Evolutionary conservation across 495 filamentous ascomycete genomes (phyloP).

Genomic region (Cladorrhinum samala): DNA sequence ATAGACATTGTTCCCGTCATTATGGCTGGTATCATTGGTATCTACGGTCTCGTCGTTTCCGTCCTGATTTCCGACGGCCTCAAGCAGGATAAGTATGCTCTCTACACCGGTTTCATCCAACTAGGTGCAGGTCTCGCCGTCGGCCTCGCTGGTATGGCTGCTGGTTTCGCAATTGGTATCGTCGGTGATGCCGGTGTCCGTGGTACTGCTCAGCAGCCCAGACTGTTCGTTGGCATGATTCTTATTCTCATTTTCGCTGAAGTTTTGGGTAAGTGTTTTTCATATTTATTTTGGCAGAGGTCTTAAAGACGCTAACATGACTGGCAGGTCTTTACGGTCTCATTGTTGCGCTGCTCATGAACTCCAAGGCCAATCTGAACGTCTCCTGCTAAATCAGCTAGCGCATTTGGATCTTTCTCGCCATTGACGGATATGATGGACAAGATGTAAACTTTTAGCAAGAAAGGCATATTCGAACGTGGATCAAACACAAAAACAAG

Average conservation of each 20-base stretch:
- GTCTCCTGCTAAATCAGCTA: slow-evolving; percentile 37
- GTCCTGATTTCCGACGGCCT: slow-evolving; percentile 94
- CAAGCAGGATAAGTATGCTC: slow-evolving; percentile 63
- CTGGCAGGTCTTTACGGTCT: slow-evolving; percentile 90
- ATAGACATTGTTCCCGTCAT: slow-evolving; percentile 98
- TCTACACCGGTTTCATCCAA: slow-evolving; percentile 96
- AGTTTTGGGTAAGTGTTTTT: slow-evolving; percentile 74
- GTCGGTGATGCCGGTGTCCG: slow-evolving; percentile 98
- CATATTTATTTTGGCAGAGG: neutral
- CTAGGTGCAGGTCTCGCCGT: slow-evolving; percentile 94
- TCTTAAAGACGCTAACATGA: slow-evolving; percentile 6
- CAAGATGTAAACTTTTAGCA: slow-evolving; percentile 22
- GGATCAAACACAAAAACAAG: slow-evolving; percentile 3
- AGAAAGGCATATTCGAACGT: slow-evolving; percentile 7
- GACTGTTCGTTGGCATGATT: slow-evolving; percentile 99
- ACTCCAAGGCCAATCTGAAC: slow-evolving; percentile 66
- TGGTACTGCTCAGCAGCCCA: slow-evolving; percentile 94
- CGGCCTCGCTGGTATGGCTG: slow-evolving; percentile 93
- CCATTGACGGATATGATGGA: slow-evolving; percentile 10
- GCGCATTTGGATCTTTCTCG: neutral
- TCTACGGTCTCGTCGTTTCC: slow-evolving; percentile 98
- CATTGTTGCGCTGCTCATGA: slow-evolving; percentile 98
- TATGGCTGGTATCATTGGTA: slow-evolving; percentile 99
- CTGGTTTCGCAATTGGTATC: slow-evolving; percentile 98
- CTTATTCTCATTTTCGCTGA: slow-evolving; percentile 99